Conservation (phyloP, 164 flowering plant species). For the Protea cynaroides region DNA sequence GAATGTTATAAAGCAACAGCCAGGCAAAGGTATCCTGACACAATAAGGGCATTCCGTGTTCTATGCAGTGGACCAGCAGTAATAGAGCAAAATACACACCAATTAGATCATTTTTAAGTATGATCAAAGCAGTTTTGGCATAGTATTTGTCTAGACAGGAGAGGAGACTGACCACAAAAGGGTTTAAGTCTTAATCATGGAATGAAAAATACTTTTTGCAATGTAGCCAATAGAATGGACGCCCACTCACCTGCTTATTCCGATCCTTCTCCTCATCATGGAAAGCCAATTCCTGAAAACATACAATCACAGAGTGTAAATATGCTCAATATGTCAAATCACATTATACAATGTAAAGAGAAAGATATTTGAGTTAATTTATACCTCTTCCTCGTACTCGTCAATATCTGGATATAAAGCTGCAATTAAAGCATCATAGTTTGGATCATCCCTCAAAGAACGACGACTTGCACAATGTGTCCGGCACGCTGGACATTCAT, state of each 20-base stretch:
- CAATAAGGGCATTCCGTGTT: not conserved
- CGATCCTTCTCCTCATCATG: slow-evolving; percentile 73
- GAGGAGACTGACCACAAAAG: no score
- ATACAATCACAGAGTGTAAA: slow-evolving; percentile 10
- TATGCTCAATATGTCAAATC: slow-evolving; percentile 10
- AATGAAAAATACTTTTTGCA: no score
- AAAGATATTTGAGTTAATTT: not conserved
- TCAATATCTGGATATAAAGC: slow-evolving; percentile 77
- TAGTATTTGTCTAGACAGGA: no score
- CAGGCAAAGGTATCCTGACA: not conserved
- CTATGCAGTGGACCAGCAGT: not conserved
- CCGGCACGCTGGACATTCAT: slow-evolving; percentile 98
- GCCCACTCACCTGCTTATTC: slow-evolving; percentile 60
- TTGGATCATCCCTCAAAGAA: slow-evolving; percentile 95
- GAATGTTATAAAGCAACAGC: not conserved
- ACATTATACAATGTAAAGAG: not conserved
- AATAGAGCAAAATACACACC: no score
- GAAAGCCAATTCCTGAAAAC: slow-evolving; percentile 66
- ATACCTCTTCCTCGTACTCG: slow-evolving; percentile 83
- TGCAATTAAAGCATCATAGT: slow-evolving; percentile 73
- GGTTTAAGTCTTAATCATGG: no score
- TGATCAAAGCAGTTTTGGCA: no score
- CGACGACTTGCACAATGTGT: slow-evolving; percentile 99
- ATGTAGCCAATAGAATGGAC: no score
- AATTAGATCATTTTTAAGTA: no score